These are phyloP conservation scores for Tolypocladium paradoxum DNA, from an alignment of 2,329 filamentous ascomycete species.

Conservation along the genomic window DNA sequence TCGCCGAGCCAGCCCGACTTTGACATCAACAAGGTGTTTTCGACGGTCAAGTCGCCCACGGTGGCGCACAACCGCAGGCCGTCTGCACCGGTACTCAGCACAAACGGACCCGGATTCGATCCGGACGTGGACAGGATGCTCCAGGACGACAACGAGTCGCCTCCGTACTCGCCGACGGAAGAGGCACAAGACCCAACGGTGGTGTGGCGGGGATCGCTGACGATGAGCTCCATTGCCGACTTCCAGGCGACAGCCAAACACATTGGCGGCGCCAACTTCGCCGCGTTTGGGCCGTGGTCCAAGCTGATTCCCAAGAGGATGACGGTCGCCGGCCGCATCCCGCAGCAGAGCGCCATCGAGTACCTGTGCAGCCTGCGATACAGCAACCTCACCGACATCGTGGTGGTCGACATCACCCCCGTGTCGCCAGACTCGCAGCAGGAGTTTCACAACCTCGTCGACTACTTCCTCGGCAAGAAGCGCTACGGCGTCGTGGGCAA, in stretches of 20 bases:
- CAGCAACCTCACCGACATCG: conserved; percentile 71
- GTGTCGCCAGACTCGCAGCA: conserved; percentile 48
- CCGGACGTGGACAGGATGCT: conserved; percentile 84
- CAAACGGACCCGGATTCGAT: conserved; percentile 58
- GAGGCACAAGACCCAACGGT: conserved; percentile 55
- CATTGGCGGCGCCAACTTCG: conserved; percentile 72
- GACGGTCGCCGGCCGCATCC: conserved; percentile 69
- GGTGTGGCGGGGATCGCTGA: conserved; percentile 66
- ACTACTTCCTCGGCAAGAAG: conserved; percentile 75
- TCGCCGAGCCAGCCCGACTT: conserved; percentile 53
- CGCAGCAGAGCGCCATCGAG: conserved; percentile 72
- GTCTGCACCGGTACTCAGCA: conserved; percentile 33
- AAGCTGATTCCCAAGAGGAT: conserved; percentile 62
- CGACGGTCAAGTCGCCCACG: conserved; percentile 67
- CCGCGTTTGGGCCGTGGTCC: conserved; percentile 55
- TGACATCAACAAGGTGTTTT: conserved; percentile 79
- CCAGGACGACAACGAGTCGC: conserved; percentile 68
- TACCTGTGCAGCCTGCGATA: conserved; percentile 84
- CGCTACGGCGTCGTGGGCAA: conserved; percentile 83
- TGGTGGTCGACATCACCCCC: conserved; percentile 63
- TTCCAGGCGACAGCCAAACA: conserved; percentile 71
- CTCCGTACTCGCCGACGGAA: conserved; percentile 74
- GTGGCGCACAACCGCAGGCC: conserved; percentile 33
- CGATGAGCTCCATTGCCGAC: conserved; percentile 68
- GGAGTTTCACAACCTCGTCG: conserved; percentile 66